Base-by-base conservation (phyloP, 2,329 filamentous ascomycete genomes). In the Rhinocladiella mackenziei region DNA sequence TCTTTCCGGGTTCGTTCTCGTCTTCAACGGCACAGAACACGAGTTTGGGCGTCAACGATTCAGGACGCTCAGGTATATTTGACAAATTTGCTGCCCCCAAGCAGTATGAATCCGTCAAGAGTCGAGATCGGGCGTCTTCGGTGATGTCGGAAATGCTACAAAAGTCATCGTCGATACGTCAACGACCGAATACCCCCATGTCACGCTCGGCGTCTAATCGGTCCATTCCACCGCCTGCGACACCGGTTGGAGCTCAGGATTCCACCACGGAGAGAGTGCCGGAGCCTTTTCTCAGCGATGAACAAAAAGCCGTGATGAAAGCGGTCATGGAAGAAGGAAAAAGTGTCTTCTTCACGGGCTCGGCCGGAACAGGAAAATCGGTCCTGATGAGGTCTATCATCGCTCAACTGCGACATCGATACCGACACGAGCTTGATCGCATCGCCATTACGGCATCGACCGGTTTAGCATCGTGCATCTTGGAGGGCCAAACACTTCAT, bases 331-430 rank as follows among this genome's bases (percentile, higher is more conserved):
- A 92, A 15, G 71, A 86, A 52, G 78, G 78, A 47, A 84, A 89
- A 63, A 97, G 91, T 57, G 89, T 96, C 2, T 98, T 98, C 71
- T 98, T 98, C 65, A 98, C 92, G 1, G 92, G 92, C 57, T 94
- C 92, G 47, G 92, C 92, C 45, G 89, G 80, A 73, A 96, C 92
- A 3, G 92, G 92, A 65, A 98, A 98, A 72, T 98, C 92, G 1
- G 91, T 98, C 3, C 69, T 98, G 45, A 88, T 98, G 76, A 80
- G 89, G 53, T 82, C 94, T 54, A 95, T 97, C 49, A 97, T 98
- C 56, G 70, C 77, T 4, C 80, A 85, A 3, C 63, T 98, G 38
- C 85, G 84, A 48, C 79, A 78, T 51, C 96, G 94, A 60, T 84
- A 84, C 63, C 70, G 68, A 2, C 76, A 77, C 37, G 87, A 95